A percentile compares a stretch with the other conserved stretches of the same genome.
phyloP scores from a whole-genome alignment of 352 stramenopile genomes.

The Pythium insidiosum region DNA sequence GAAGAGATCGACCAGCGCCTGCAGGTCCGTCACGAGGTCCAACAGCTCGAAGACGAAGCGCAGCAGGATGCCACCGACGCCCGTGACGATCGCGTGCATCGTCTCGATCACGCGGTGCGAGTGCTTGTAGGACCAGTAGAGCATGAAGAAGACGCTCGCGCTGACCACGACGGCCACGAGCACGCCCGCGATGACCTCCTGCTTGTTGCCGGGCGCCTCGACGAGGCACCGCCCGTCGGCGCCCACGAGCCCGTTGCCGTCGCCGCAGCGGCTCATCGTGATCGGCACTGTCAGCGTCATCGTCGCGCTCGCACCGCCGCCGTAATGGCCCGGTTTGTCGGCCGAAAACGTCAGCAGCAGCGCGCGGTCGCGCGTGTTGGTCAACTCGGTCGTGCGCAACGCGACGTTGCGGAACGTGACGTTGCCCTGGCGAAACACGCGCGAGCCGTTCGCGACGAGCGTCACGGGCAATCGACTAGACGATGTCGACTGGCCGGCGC shows the following conservation, averaged over 20 bases:
- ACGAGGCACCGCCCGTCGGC: slow-evolving; percentile 9
- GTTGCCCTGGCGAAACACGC: not conserved
- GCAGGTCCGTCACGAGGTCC: slow-evolving; percentile 13
- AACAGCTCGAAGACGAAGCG: slow-evolving; percentile 14
- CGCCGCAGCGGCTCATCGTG: slow-evolving; percentile 4
- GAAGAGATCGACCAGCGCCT: slow-evolving; percentile 16
- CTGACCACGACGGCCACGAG: slow-evolving; percentile 8
- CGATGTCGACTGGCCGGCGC: no score
- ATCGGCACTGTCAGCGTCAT: not conserved
- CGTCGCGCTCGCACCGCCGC: no score
- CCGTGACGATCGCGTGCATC: slow-evolving; percentile 7
- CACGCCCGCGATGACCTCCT: slow-evolving; percentile 7
- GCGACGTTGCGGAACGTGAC: slow-evolving; percentile 4
- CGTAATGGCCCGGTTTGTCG: not conserved
- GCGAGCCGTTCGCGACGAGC: no score
- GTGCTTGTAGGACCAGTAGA: slow-evolving; percentile 19
- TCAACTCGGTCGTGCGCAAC: not conserved
- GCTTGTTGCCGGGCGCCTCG: slow-evolving; percentile 2
- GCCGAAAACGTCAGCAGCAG: slow-evolving; percentile 2
- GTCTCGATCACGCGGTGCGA: slow-evolving; percentile 11
- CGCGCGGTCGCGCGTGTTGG: slow-evolving; percentile 1
- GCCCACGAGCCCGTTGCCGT: slow-evolving; percentile 11
- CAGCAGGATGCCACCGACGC: slow-evolving; percentile 5
- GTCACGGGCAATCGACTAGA: no score
- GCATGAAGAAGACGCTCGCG: slow-evolving; percentile 3